Conservation (phyloP, 2,329 filamentous ascomycete species). For the Microdochium bolleyi region DNA sequence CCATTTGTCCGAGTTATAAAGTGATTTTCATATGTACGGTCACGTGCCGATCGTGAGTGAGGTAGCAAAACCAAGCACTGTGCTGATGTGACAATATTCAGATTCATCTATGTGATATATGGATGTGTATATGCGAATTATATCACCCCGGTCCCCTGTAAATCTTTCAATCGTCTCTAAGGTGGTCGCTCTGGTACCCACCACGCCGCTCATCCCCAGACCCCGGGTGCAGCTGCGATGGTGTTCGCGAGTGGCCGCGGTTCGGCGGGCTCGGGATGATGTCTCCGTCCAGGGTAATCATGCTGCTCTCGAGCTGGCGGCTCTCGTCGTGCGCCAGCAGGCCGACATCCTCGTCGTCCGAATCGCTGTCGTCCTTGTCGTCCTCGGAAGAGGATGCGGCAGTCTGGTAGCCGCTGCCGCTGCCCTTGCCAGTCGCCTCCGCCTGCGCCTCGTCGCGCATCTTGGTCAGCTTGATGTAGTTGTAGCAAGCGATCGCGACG, state of each 20-base stretch:
- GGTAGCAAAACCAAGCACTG: too few relatives aligned
- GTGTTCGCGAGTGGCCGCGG: slow-evolving; percentile 1
- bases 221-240: not conserved
- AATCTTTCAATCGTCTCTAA: not conserved
- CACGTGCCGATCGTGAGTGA: too few relatives aligned
- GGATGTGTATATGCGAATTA: slow-evolving; percentile 7
- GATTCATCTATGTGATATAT: slow-evolving; percentile 8
- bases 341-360: slow-evolving; percentile 37
- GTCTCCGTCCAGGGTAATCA: slow-evolving; percentile 31
- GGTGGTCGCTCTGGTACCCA: not conserved
- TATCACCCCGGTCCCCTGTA: not conserved
- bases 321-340: slow-evolving; percentile 27
- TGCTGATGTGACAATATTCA: slow-evolving; percentile 1
- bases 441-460: slow-evolving; percentile 72
- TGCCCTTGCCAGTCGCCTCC: slow-evolving; percentile 33
- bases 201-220: not conserved
- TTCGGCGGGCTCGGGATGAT: slow-evolving; percentile 24
- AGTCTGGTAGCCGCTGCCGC: slow-evolving; percentile 15
- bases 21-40: too few relatives aligned
- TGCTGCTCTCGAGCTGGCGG: slow-evolving; percentile 25
- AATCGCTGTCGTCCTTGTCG: slow-evolving; percentile 29
- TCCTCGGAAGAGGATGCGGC: slow-evolving; percentile 21
- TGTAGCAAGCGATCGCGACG: slow-evolving; percentile 78
- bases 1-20: too few relatives aligned
- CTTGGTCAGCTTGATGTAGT: slow-evolving; percentile 85